These are phyloP conservation scores for Syzygium jambos DNA, from an alignment of 345 rosid species.

Conservation along the genomic window DNA sequence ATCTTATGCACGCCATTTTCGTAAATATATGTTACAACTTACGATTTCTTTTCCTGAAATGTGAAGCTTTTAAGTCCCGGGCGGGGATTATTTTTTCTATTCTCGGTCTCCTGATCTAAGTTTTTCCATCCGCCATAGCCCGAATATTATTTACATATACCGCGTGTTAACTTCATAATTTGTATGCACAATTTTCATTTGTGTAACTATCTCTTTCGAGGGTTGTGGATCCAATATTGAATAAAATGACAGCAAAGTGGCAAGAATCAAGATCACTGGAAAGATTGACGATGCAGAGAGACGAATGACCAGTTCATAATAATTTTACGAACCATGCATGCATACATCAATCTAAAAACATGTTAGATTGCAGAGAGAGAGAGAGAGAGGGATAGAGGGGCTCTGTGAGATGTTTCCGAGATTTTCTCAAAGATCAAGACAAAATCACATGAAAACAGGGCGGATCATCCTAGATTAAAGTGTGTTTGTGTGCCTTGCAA, in stretches of 20 bases:
- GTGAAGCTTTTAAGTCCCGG: background rate
- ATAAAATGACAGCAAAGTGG: background rate
- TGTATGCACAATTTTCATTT: background rate
- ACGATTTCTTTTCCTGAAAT: background rate
- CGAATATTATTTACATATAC: background rate
- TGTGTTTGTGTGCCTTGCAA: slow-evolving; percentile 14
- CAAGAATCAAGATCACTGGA: background rate
- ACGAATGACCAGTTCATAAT: background rate
- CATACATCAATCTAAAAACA: background rate
- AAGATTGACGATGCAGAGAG: background rate
- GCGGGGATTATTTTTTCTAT: too few relatives aligned
- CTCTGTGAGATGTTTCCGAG: background rate
- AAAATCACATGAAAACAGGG: background rate
- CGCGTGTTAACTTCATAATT: background rate
- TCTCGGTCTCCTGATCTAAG: background rate
- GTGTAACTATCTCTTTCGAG: background rate
- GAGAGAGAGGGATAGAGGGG: background rate
- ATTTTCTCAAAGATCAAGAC: background rate
- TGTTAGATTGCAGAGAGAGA: background rate
- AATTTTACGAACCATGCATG: background rate
- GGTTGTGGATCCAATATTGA: background rate
- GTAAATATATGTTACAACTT: background rate
- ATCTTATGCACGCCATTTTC: background rate
- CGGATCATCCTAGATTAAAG: background rate
- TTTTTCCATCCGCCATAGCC: background rate